phyloP scores from a whole-genome alignment of 2,329 filamentous ascomycete genomes.

The Penicillium sp. region DNA sequence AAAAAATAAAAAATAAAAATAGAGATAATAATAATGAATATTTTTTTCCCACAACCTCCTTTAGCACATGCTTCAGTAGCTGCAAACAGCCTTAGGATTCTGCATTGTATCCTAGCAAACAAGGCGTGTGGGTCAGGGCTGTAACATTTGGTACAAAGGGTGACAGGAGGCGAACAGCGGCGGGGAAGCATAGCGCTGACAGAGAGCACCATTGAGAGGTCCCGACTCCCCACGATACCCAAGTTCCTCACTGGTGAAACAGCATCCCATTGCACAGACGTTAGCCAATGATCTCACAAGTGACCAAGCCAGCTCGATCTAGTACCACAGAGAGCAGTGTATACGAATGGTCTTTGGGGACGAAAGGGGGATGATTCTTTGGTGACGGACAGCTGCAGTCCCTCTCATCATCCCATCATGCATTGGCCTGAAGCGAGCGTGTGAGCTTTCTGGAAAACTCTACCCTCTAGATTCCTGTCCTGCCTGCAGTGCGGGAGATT shows the following conservation, averaged over 20 bases:
- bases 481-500: slow-evolving; percentile 8
- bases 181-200: background rate
- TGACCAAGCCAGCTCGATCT: slow-evolving; percentile 21
- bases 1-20: background rate
- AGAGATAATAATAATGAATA: background rate
- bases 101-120: slow-evolving; percentile 22
- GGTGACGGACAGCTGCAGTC: slow-evolving; percentile 34
- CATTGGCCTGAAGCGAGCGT: slow-evolving; percentile 10
- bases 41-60: slow-evolving; percentile 26
- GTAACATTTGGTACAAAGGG: background rate
- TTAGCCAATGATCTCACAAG: slow-evolving; percentile 34
- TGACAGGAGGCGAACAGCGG: slow-evolving; percentile 1
- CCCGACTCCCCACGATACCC: slow-evolving; percentile 17
- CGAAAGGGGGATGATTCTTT: slow-evolving; percentile 4
- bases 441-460: slow-evolving; percentile 18
- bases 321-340: slow-evolving; percentile 6
- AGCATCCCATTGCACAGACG: slow-evolving; percentile 30
- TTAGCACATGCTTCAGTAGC: slow-evolving; percentile 27
- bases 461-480: slow-evolving; percentile 12
- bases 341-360: slow-evolving; percentile 6
- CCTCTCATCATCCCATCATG: slow-evolving; percentile 15
- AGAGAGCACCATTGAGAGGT: slow-evolving; percentile 17
- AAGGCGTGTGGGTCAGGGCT: slow-evolving; percentile 8
- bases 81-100: slow-evolving; percentile 30
- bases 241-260: slow-evolving; percentile 33